These are phyloP conservation scores for Cercospora canescens DNA, from an alignment of 2,329 filamentous ascomycete species.

Conservation along the genomic window DNA sequence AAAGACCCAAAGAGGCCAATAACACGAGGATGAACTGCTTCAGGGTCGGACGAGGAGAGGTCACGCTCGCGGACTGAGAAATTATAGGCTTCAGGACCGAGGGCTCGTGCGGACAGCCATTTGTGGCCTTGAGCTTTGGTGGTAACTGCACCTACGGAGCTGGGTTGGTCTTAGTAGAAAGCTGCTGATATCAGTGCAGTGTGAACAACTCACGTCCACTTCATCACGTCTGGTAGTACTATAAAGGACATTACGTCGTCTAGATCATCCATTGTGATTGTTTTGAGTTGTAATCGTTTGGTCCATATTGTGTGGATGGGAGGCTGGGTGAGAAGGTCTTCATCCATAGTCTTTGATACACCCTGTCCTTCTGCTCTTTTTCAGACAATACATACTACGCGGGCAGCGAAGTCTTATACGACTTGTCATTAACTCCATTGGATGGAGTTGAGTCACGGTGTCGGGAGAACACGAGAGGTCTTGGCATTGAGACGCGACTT, in stretches of 20 bases:
- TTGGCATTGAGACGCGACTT: constrained; percentile 10
- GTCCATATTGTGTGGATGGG: constrained; percentile 18
- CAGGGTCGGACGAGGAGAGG: constrained; percentile 45
- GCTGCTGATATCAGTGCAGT: constrained; percentile 35
- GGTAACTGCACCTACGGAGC: constrained; percentile 18
- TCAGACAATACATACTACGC: neutral
- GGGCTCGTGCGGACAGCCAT: constrained; percentile 42
- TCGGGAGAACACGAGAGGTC: neutral
- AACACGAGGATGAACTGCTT: constrained; percentile 58
- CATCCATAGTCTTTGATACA: neutral
- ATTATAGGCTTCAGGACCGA: constrained; percentile 53
- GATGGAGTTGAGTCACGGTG: neutral
- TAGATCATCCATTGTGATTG: constrained; percentile 23
- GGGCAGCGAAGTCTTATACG: neutral
- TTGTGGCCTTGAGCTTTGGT: constrained; percentile 26
- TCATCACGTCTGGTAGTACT: constrained; percentile 62
- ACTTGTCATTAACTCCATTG: neutral
- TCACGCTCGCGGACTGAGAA: constrained; percentile 51
- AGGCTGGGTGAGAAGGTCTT: constrained; percentile 17
- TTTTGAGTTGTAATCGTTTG: constrained; percentile 22
- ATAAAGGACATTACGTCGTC: constrained; percentile 49
- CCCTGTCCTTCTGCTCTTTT: neutral
- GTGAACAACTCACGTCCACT: constrained; percentile 54
- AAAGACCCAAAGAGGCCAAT: constrained; percentile 46
- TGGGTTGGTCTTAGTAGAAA: constrained; percentile 50